Percentiles rank a stretch among this genome's conserved stretches.
phyloP scores from a whole-genome alignment of 768 basidiomycete species.

The Mrakia gelida region DNA sequence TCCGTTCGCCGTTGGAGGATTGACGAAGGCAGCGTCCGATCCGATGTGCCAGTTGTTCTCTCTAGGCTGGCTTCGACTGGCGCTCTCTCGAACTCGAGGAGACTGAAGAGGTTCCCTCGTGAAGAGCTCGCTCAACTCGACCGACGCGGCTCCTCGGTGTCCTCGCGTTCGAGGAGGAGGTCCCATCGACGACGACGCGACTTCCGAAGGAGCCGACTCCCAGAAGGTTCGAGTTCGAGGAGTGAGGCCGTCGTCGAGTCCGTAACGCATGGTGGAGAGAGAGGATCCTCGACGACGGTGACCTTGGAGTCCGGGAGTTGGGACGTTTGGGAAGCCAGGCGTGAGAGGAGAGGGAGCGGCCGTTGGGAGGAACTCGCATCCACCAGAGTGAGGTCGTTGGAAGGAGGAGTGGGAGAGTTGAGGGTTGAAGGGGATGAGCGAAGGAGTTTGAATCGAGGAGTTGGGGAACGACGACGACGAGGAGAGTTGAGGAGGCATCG shows the following conservation, averaged over 20 bases:
- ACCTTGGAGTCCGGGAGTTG: background rate
- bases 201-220: background rate
- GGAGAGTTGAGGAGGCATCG: background rate
- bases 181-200: background rate
- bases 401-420: background rate
- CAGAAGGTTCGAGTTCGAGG: background rate
- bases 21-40: background rate
- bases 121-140: conserved; percentile 5
- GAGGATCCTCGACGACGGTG: conserved; percentile 18
- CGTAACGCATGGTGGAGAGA: background rate
- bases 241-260: background rate
- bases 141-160: background rate
- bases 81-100: background rate
- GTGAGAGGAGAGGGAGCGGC: conserved; percentile 27
- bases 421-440: background rate
- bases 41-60: background rate
- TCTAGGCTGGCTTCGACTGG: background rate
- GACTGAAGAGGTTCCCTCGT: background rate
- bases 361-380: conserved; percentile 15
- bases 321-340: conserved; percentile 5
- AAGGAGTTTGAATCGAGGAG: background rate
- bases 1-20: background rate
- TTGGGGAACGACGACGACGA: background rate
- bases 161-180: background rate
- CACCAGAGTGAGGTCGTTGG: background rate